Percentiles rank a stretch among this genome's conserved stretches.
phyloP scores from a whole-genome alignment of 805 yeast species.

The Myxozyma nipponensis region DNA sequence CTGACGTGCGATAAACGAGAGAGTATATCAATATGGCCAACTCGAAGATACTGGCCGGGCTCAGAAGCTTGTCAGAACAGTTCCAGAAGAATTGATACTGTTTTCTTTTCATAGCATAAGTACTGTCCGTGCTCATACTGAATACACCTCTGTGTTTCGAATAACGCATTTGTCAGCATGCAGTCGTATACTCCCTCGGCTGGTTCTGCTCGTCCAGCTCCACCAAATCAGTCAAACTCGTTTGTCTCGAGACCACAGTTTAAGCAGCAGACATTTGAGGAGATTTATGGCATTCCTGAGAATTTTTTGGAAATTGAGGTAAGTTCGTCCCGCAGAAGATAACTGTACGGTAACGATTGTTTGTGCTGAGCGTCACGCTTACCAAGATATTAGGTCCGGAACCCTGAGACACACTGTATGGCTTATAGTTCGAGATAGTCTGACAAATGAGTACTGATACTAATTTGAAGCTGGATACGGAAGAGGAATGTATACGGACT shows the following conservation, averaged over 20 bases:
- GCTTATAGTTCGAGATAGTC: background rate
- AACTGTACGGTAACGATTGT: too few relatives aligned
- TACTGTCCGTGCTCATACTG: too few relatives aligned
- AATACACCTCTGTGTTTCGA: too few relatives aligned
- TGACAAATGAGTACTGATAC: background rate
- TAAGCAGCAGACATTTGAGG: slow-evolving; percentile 66
- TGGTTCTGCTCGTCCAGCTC: slow-evolving; percentile 10
- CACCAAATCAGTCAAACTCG: slow-evolving; percentile 15
- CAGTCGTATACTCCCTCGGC: background rate
- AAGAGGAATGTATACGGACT: slow-evolving; percentile 77
- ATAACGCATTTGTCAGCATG: background rate
- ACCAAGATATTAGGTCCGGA: slow-evolving; percentile 42
- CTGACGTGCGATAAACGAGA: too few relatives aligned
- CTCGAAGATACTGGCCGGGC: too few relatives aligned
- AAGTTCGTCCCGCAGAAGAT: too few relatives aligned
- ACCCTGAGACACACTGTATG: slow-evolving; percentile 69
- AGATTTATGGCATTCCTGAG: slow-evolving; percentile 90
- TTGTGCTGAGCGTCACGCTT: too few relatives aligned
- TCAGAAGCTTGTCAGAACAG: too few relatives aligned
- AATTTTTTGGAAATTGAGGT: slow-evolving; percentile 91
- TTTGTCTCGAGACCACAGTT: slow-evolving; percentile 38
- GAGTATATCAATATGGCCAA: too few relatives aligned
- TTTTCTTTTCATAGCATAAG: too few relatives aligned
- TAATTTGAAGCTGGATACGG: slow-evolving; percentile 38
- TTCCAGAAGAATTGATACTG: too few relatives aligned